Evolutionary conservation across 192 early-diverging fungal species (phyloP), one percentile per base, ranked within the genome.

Genomic region (Linderina pennispora): DNA sequence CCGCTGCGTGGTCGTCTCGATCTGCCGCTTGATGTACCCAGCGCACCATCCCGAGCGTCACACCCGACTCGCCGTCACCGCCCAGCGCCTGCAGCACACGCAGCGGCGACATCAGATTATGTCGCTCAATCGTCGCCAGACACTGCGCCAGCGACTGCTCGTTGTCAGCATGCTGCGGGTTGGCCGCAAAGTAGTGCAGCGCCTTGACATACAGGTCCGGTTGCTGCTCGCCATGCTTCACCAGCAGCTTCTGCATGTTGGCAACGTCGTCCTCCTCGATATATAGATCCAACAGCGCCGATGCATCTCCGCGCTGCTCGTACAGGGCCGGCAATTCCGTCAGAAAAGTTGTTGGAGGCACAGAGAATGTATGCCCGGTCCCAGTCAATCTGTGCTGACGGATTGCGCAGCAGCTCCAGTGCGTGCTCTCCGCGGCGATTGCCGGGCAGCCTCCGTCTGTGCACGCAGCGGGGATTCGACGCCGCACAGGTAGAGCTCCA

Each of bases 301-400:
- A 69, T 31, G 81, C 87, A 77, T 92, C 82, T 4, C 73, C 74
- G 57, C 86, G 83, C 16, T 86, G 85, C 65, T 94, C 86, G 46
- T 94, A 90, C 16, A 98, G 73, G 56, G 85, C 92, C 18, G n/a
- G 94, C 78, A 17, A 88, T 81, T 0, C 94, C 96, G 1, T 85
- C 84, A 37, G 81, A 79, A 62, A 96, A 98, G 0, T 81, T 61
- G 34, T 86, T 83, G 36, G 85, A 76, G 25, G 92, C 86, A 49
- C 94, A 97, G 5, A 98, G 74, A 6, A 97, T 84, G 39, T 95
- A 72, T 1, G 93, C 93, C 16, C 94, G 89, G 52, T 96, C 92
- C 44, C 85, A 77, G 70, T 98, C 95, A 50, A 94, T 91, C 11
- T 58, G 61, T 3, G 90, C 80, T 42, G 62, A 71, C 2, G 84